phyloP scores from a whole-genome alignment of 1,139 yeast species.

The Pichia sp. region DNA sequence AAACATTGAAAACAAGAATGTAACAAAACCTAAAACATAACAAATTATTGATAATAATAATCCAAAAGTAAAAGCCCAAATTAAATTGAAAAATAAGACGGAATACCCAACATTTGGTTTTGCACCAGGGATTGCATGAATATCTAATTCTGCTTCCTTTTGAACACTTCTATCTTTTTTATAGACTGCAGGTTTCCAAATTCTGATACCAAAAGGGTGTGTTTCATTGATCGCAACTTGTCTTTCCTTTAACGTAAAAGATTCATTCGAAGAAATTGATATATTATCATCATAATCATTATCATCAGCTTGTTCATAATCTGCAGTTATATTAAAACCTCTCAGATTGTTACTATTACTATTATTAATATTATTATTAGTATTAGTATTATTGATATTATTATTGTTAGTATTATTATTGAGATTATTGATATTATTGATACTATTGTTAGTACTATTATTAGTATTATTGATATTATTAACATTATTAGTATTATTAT shows the following conservation, averaged over 20 bases:
- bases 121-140: slow-evolving; percentile 60
- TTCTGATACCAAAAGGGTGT: slow-evolving; percentile 96
- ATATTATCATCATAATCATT: slow-evolving; percentile 31
- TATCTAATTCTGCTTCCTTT: slow-evolving; percentile 85
- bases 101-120: slow-evolving; percentile 50
- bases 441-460: slow-evolving; percentile 16
- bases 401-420: slow-evolving; percentile 14
- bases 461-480: slow-evolving; percentile 14
- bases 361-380: slow-evolving; percentile 12
- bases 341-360: not conserved
- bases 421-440: too few species aligned
- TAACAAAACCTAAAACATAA: slow-evolving; percentile 37
- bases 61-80: slow-evolving; percentile 77
- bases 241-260: slow-evolving; percentile 84
- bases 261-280: slow-evolving; percentile 59
- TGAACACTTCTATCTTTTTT: slow-evolving; percentile 91
- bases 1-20: slow-evolving; percentile 41
- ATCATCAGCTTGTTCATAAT: slow-evolving; percentile 17
- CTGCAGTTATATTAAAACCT: not conserved
- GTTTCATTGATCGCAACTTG: slow-evolving; percentile 95
- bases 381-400: slow-evolving; percentile 15
- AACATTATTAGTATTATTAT: slow-evolving; percentile 16
- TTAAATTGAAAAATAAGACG: slow-evolving; percentile 62
- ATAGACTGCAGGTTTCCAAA: slow-evolving; percentile 97
- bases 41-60: slow-evolving; percentile 50